These are phyloP conservation scores for Yarrowia porcina DNA, from an alignment of 805 yeast species.

Conservation along the genomic window DNA sequence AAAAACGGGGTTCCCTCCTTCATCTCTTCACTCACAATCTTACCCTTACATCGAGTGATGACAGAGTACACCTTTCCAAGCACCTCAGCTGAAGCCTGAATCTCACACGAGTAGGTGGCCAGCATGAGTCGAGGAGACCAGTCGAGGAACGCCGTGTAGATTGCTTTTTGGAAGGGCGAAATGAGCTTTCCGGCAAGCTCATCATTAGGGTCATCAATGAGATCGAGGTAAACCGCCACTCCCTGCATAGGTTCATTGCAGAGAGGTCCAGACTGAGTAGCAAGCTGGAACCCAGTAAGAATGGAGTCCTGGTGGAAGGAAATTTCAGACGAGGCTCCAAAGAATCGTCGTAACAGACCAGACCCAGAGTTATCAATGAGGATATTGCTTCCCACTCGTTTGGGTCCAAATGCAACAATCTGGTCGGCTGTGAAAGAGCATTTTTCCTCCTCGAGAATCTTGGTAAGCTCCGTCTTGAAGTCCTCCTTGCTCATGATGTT, in stretches of 20 bases:
- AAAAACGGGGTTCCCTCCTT: conserved; percentile 98
- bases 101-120: conserved; percentile 91
- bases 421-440: conserved; percentile 35
- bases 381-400: conserved; percentile 69
- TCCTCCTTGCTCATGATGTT: conserved; percentile 26
- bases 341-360: neutral
- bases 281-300: conserved; percentile 79
- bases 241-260: conserved; percentile 88
- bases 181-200: conserved; percentile 66
- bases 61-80: conserved; percentile 94
- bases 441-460: conserved; percentile 2
- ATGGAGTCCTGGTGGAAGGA: conserved; percentile 56
- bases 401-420: conserved; percentile 73
- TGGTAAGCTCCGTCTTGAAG: neutral
- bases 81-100: conserved; percentile 92
- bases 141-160: conserved; percentile 65
- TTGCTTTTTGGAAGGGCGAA: conserved; percentile 65
- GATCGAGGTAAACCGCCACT: conserved; percentile 42
- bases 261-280: conserved; percentile 81
- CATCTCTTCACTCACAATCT: conserved; percentile 86
- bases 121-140: conserved; percentile 89
- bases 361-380: conserved; percentile 48
- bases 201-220: conserved; percentile 34
- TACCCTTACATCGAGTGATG: conserved; percentile 83
- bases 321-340: neutral